Conservation (phyloP, 176 grass and related monocot genomes). For the Rhynchospora pubera region DNA sequence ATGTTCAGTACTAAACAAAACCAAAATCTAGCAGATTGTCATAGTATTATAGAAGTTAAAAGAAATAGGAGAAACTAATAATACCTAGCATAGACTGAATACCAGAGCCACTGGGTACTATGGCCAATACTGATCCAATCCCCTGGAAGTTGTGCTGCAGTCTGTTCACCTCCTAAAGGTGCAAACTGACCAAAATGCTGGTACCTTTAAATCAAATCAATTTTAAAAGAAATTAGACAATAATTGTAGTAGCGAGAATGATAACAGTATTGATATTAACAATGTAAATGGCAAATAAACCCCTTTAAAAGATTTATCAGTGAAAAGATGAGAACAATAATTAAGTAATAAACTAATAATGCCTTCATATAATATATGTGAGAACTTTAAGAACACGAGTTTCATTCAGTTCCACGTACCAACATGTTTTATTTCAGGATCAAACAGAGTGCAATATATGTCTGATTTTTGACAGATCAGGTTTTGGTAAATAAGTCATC, state of each 20-base stretch:
- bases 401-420: background rate
- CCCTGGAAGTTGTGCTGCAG: constrained; percentile 76
- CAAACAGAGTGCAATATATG: background rate
- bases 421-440: background rate
- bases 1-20: background rate
- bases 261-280: background rate
- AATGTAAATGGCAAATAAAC: background rate
- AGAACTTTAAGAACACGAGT: background rate
- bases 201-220: constrained; percentile 43
- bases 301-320: background rate
- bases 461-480: background rate
- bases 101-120: constrained; percentile 94
- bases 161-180: constrained; percentile 88
- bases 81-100: constrained; percentile 88
- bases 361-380: background rate
- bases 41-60: background rate
- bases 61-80: constrained; percentile 1
- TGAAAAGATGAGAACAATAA: background rate
- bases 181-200: constrained; percentile 95
- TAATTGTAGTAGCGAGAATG: background rate
- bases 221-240: constrained; percentile 20
- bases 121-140: constrained; percentile 97
- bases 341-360: background rate
- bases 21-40: background rate
- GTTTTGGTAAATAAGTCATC: background rate